Base-by-base conservation (phyloP, 352 stramenopile genomes). In the Pythium aristosporum region DNA sequence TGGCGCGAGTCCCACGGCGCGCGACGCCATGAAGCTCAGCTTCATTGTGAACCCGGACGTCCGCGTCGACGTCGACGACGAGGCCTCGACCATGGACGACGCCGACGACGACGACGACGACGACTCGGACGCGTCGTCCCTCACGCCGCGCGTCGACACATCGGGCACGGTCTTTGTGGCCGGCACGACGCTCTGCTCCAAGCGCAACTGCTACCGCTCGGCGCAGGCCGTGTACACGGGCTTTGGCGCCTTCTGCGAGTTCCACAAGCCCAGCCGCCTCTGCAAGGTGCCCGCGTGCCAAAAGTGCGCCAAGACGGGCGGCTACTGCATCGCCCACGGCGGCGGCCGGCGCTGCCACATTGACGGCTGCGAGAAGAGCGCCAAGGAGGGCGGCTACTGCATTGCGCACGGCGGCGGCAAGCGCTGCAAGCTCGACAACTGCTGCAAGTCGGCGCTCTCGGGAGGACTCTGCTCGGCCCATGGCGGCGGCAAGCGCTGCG, bases 391-490 rank as follows among this genome's bases (percentile, higher is more conserved):
- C 8, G 82, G 81, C 36, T 88, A 75, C 62, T 87, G 82, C 46
- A 85, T 89, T 52, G 77, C 73, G 5, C 79, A 88, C 56, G 79
- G 79, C 25, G 79, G 80, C 13, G 78, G 77, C 48, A 85, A 85
- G 55, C 80, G 77, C 23, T 89, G 80, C 62, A 72, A 73, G 39
- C 58, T 74, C 41, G 68, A 79, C 20, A 62, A 69, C 7, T 91
- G 82, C 52, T 72, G 65, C 73, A 91, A 89, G 67, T 89, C 79
- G 13, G 82, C 82, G 5, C 68, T 91, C 23, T 74, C 78, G 6
- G 84, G 81, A 15, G 81, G 84, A 0, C 67, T 87, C 16, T 92
- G 84, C 73, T 89, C 82, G 12, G 75, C 79, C 4, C 83, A 92
- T 55, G 83, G 83, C 23, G 83, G 83, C 20, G 81, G 83, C 37